Evolutionary conservation across 192 early-diverging fungal genomes (phyloP).

Genomic region (Backusella parvicylindrica): DNA sequence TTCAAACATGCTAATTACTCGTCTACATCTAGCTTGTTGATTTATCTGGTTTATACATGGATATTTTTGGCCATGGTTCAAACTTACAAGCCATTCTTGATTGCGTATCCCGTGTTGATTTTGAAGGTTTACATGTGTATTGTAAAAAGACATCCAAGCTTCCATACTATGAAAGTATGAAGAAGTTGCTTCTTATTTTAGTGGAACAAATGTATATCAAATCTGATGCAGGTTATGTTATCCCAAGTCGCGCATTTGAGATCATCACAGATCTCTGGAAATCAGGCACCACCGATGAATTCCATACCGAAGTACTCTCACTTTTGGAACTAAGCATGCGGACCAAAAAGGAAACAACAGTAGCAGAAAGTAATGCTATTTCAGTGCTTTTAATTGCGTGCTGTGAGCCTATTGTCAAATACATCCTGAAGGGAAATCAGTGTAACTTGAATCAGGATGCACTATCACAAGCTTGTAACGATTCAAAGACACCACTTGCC

Average conservation of each 20-base stretch:
- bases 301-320: constrained; percentile 12
- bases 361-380: not conserved
- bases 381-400: constrained; percentile 5
- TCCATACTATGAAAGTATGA: not conserved
- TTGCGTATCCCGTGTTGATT: constrained; percentile 2
- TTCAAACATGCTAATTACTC: not conserved
- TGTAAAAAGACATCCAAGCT: not conserved
- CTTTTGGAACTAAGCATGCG: constrained; percentile 15
- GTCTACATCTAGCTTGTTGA: not conserved
- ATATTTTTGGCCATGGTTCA: constrained; percentile 14
- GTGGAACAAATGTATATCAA: not conserved
- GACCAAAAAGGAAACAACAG: not conserved
- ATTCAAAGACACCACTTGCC: not conserved
- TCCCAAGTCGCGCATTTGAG: constrained; percentile 16
- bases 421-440: constrained; percentile 13
- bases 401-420: constrained; percentile 10
- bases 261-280: constrained; percentile 19
- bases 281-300: not conserved
- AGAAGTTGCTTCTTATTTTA: not conserved
- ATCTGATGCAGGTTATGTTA: not conserved
- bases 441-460: not conserved
- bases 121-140: not conserved
- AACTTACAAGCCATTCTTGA: not conserved
- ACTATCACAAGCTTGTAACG: not conserved
- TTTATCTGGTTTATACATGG: constrained; percentile 7